Conservation (phyloP, 345 rosid genomes). For the Syzygium jambos region DNA sequence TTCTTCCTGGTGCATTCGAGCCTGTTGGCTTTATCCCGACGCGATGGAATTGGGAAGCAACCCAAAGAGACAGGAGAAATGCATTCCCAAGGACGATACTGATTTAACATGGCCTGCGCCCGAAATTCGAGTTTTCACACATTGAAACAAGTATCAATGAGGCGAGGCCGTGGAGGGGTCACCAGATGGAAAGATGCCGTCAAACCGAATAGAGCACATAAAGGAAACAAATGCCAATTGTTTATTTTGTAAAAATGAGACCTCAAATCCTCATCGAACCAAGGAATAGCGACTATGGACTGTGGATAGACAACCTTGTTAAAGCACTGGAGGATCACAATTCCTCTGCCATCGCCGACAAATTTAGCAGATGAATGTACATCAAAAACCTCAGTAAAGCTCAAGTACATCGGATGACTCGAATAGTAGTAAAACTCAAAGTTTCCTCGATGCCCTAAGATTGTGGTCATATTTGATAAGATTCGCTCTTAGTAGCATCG, state of each 20-base stretch:
- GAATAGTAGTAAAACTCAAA: constrained; percentile 13
- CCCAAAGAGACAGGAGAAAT: background rate
- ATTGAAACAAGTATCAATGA: background rate
- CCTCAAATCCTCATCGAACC: background rate
- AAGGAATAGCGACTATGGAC: background rate
- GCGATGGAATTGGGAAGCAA: background rate
- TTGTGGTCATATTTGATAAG: constrained; percentile 80
- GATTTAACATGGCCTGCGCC: background rate
- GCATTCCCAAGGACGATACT: background rate
- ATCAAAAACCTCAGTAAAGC: background rate
- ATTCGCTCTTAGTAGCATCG: constrained; percentile 84
- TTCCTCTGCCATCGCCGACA: background rate
- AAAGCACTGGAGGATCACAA: background rate
- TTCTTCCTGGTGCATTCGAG: background rate
- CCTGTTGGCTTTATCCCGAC: background rate
- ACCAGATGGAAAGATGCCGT: background rate
- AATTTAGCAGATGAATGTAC: background rate
- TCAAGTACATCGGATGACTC: background rate
- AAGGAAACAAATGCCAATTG: background rate
- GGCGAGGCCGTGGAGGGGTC: background rate
- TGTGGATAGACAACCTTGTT: background rate
- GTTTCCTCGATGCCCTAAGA: constrained; percentile 51
- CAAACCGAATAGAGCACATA: background rate
- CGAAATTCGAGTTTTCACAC: background rate
- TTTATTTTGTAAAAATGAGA: background rate